Evolutionary conservation across 768 basidiomycete species (phyloP).

Genomic region (Kwoniella mangroviensis): DNA sequence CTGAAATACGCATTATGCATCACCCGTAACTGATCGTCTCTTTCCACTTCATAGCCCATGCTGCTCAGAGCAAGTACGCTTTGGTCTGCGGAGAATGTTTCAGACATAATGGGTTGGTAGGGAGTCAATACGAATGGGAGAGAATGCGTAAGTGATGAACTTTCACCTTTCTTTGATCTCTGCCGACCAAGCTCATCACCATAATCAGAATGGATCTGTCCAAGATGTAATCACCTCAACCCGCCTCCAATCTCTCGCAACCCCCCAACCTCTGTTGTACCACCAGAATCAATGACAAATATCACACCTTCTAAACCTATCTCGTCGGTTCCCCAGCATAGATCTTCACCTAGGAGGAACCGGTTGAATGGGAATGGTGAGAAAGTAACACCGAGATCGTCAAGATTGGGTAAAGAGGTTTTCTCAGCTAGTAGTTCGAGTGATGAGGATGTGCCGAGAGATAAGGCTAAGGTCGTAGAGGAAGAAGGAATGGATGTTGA

Average conservation of each 20-base stretch:
- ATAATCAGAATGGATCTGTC: constrained; percentile 30
- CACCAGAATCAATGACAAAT: not conserved
- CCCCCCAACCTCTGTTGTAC: not conserved
- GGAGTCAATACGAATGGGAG: constrained; percentile 57
- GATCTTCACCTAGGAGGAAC: constrained; percentile 30
- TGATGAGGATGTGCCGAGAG: constrained; percentile 22
- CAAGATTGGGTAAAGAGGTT: constrained; percentile 44
- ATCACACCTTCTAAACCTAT: constrained; percentile 21
- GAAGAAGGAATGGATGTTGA: constrained; percentile 44
- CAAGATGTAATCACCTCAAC: constrained; percentile 54
- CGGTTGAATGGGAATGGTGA: constrained; percentile 28
- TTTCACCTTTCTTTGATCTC: not conserved
- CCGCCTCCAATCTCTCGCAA: constrained; percentile 42
- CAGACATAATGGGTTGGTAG: constrained; percentile 56
- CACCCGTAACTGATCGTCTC: no score
- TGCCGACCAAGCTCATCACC: not conserved
- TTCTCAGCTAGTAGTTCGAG: constrained; percentile 31
- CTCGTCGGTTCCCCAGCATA: constrained; percentile 21
- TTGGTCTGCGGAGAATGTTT: constrained; percentile 57
- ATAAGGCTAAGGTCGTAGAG: constrained; percentile 6
- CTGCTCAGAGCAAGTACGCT: constrained; percentile 53
- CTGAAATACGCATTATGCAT: no score
- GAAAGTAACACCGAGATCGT: constrained; percentile 35
- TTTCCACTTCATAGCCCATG: constrained; percentile 41
- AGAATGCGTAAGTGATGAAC: constrained; percentile 50